Percentiles rank a stretch among this genome's conserved stretches.
Conservation (phyloP, 441 rosid species). For the Kokia cookei region DNA sequence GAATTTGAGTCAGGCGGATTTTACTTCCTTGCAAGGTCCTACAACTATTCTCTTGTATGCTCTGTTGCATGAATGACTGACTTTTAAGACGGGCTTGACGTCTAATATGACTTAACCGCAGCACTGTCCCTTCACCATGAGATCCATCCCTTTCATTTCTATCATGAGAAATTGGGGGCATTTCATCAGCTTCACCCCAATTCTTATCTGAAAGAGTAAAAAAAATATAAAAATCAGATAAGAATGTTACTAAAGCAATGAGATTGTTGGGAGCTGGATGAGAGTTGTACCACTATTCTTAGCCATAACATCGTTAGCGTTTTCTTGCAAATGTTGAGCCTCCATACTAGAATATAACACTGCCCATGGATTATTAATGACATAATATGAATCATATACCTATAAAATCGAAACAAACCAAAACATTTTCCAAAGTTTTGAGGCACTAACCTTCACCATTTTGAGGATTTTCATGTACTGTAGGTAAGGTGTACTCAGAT, state of each 20-base stretch:
- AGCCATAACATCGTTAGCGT: neutral
- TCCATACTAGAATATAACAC: neutral
- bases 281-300: neutral
- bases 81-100: neutral
- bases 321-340: neutral
- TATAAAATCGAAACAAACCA: neutral
- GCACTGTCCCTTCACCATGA: neutral
- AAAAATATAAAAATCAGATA: neutral
- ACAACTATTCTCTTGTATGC: neutral
- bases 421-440: neutral
- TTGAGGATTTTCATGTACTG: neutral
- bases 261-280: neutral
- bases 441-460: neutral
- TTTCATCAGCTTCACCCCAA: neutral
- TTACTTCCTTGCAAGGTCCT: neutral
- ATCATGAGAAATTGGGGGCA: neutral
- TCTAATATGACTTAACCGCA: constrained; percentile 1
- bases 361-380: neutral
- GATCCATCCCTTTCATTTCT: neutral
- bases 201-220: neutral
- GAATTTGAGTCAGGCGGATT: constrained; percentile 8
- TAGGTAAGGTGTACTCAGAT: neutral
- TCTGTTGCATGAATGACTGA: neutral
- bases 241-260: neutral
- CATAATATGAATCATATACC: neutral